These are phyloP conservation scores for Cornus controversa DNA, from an alignment of 148 eudicot species.

Conservation along the genomic window DNA sequence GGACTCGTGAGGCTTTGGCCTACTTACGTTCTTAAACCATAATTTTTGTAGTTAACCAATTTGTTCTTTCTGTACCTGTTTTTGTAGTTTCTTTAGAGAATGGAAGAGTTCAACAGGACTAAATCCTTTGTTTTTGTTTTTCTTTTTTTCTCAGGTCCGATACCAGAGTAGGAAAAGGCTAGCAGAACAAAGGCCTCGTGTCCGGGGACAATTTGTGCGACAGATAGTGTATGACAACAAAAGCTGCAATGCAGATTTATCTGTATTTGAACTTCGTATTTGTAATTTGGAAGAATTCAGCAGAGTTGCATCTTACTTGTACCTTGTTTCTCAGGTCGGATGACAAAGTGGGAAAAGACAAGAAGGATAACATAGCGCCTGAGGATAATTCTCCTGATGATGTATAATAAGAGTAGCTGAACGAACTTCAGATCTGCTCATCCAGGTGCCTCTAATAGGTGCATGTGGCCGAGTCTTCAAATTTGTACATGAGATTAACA, in stretches of 20 bases:
- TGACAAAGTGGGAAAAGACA: not conserved
- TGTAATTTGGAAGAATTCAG: not conserved
- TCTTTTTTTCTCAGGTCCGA: slow-evolving; percentile 31
- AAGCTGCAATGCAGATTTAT: not conserved
- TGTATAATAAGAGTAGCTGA: not conserved
- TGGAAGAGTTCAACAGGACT: not conserved
- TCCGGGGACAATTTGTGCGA: slow-evolving; percentile 58
- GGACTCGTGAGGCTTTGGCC: not conserved
- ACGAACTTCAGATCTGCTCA: not conserved
- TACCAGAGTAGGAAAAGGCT: slow-evolving; percentile 59
- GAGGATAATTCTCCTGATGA: not conserved
- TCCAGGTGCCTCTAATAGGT: not conserved
- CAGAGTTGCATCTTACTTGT: not conserved
- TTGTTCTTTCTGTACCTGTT: not conserved
- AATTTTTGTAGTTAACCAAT: not conserved
- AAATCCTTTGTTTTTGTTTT: no score
- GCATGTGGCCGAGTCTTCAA: slow-evolving; percentile 5
- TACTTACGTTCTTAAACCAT: not conserved
- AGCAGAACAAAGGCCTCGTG: slow-evolving; percentile 53
- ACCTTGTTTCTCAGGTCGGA: not conserved
- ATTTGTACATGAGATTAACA: slow-evolving; percentile 3
- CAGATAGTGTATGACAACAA: slow-evolving; percentile 10
- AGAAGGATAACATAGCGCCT: not conserved
- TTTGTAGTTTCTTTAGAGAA: not conserved
- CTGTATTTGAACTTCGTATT: not conserved